Conservation (phyloP, 257 asterid genomes). For the Solanum clarkiae region DNA sequence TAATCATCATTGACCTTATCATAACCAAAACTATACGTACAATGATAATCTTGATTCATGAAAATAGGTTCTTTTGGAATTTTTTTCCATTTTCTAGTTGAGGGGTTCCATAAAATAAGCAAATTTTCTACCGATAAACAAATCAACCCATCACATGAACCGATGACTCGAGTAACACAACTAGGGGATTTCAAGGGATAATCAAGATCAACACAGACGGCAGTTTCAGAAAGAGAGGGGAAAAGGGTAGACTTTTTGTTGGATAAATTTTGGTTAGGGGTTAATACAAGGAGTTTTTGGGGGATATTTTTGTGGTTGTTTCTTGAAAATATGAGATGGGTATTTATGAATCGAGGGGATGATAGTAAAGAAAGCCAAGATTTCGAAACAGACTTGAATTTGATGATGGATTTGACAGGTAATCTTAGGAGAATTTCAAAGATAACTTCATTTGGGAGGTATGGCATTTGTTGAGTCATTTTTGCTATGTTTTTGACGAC, state of each 20-base stretch:
- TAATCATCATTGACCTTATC: background rate
- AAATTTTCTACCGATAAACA: background rate
- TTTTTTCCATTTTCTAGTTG: background rate
- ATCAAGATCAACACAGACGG: background rate
- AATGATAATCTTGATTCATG: background rate
- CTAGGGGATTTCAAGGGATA: background rate
- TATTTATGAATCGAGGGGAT: background rate
- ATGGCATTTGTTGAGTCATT: background rate
- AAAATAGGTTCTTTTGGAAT: background rate
- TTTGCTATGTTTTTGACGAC: background rate
- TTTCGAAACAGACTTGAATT: background rate
- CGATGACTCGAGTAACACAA: background rate
- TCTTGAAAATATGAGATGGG: background rate
- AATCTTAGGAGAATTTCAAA: background rate
- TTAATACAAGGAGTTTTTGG: background rate
- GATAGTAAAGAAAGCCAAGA: background rate
- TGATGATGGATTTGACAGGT: background rate
- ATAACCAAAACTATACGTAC: background rate
- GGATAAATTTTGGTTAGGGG: background rate
- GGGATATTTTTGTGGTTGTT: background rate
- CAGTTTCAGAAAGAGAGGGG: background rate
- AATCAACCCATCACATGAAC: background rate
- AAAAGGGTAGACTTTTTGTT: background rate
- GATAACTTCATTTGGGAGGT: background rate
- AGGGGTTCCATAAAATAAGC: background rate